A percentile compares a stretch with the other conserved stretches of the same genome.
Evolutionary conservation across 2,329 filamentous ascomycete genomes (phyloP).

Genomic region (Ophiocordyceps polyrhachis-furcata): DNA sequence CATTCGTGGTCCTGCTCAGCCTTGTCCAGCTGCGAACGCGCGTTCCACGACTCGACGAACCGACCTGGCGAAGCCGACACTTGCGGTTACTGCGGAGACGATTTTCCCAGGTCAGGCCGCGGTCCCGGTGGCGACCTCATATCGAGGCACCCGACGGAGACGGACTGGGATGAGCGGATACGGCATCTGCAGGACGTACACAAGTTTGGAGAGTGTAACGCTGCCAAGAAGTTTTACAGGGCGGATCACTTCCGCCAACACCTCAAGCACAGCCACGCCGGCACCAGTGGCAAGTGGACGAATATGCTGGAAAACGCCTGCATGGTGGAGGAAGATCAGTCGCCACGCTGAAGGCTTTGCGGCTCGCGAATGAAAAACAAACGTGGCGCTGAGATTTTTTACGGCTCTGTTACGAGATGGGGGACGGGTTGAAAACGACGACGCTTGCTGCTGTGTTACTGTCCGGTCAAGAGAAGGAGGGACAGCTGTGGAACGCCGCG

Average conservation of each 20-base stretch:
- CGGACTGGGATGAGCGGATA: conserved; percentile 75
- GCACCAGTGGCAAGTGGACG: conserved; percentile 95
- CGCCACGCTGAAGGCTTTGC: conserved; percentile 10
- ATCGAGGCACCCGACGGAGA: conserved; percentile 41
- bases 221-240: conserved; percentile 93
- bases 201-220: conserved; percentile 97
- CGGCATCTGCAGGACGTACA: conserved; percentile 80
- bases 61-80: conserved; percentile 52
- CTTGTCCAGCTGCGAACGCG: conserved; percentile 56
- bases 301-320: conserved; percentile 95
- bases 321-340: conserved; percentile 66
- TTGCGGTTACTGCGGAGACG: conserved; percentile 90
- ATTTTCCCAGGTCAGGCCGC: conserved; percentile 45
- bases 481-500: too few relatives aligned
- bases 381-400: too few relatives aligned
- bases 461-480: too few relatives aligned
- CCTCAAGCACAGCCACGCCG: conserved; percentile 91
- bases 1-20: conserved; percentile 97
- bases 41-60: conserved; percentile 66
- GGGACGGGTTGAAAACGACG: too few relatives aligned
- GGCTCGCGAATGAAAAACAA: too few relatives aligned
- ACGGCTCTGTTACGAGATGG: too few relatives aligned
- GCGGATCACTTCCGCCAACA: conserved; percentile 98
- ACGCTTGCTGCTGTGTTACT: too few relatives aligned
- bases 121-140: conserved; percentile 18